These are phyloP conservation scores for Huntiella decipiens DNA, from an alignment of 2,329 filamentous ascomycete species.

Conservation along the genomic window DNA sequence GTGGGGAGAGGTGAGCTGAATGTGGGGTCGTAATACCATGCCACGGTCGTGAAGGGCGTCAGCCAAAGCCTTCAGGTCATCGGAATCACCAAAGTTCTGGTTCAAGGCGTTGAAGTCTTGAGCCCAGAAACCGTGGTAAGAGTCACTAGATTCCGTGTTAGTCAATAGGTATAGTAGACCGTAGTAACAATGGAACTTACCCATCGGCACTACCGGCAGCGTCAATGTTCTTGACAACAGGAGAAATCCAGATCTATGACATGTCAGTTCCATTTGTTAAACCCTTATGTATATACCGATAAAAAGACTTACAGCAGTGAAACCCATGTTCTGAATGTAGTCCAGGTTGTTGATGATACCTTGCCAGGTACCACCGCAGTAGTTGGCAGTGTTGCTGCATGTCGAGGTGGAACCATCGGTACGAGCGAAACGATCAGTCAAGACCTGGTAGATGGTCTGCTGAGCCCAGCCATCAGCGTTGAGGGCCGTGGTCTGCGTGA, in stretches of 20 bases:
- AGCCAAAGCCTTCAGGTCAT: slow-evolving; percentile 28
- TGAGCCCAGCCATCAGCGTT: slow-evolving; percentile 20
- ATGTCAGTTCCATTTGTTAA: background rate
- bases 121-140: slow-evolving; percentile 25
- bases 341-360: slow-evolving; percentile 30
- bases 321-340: slow-evolving; percentile 30
- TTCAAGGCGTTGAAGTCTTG: slow-evolving; percentile 25
- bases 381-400: slow-evolving; percentile 18
- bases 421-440: slow-evolving; percentile 25
- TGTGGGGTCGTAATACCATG: slow-evolving; percentile 22
- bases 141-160: slow-evolving; percentile 13
- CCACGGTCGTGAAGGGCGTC: slow-evolving; percentile 28
- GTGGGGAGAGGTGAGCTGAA: background rate
- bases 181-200: slow-evolving; percentile 8
- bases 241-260: slow-evolving; percentile 24
- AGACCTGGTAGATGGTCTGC: slow-evolving; percentile 27
- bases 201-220: slow-evolving; percentile 14
- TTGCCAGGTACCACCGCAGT: slow-evolving; percentile 31
- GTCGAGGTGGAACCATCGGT: slow-evolving; percentile 20
- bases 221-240: slow-evolving; percentile 23
- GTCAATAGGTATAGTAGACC: slow-evolving; percentile 4
- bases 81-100: slow-evolving; percentile 27
- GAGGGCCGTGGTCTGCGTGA: slow-evolving; percentile 13
- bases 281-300: background rate
- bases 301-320: slow-evolving; percentile 18